Evolutionary conservation across 495 filamentous ascomycete genomes (phyloP).

Genomic region (Chaetomidium leptoderma): DNA sequence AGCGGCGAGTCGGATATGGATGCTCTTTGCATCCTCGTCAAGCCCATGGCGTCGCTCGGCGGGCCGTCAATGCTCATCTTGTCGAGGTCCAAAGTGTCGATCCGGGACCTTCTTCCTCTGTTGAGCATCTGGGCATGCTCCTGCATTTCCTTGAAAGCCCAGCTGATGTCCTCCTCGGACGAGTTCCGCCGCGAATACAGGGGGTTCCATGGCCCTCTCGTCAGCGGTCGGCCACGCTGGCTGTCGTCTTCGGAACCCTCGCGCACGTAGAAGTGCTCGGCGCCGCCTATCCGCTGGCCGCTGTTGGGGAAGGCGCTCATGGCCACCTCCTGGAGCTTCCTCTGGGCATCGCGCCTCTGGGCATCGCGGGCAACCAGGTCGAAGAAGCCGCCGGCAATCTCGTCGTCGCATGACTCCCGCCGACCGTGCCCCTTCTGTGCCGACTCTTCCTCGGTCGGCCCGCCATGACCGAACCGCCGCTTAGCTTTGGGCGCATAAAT

Average conservation of each 20-base stretch:
- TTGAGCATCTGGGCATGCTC: conserved; percentile 40
- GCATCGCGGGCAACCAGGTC: conserved; percentile 71
- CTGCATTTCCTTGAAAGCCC: conserved; percentile 52
- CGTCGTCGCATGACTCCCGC: conserved; percentile 62
- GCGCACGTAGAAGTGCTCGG: conserved; percentile 53
- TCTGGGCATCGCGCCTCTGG: conserved; percentile 69
- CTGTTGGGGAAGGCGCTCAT: conserved; percentile 50
- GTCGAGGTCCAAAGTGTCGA: conserved; percentile 39
- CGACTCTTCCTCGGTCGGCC: conserved; percentile 19
- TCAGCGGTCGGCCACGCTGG: conserved; percentile 30
- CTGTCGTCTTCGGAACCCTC: conserved; percentile 48
- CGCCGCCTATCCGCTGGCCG: conserved; percentile 43
- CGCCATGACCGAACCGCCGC: conserved; percentile 31
- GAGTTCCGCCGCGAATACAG: conserved; percentile 40
- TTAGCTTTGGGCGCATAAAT: conserved; percentile 49
- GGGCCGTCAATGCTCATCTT: conserved; percentile 42
- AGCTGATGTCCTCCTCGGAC: conserved; percentile 44
- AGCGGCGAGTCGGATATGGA: conserved; percentile 32
- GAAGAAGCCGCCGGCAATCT: conserved; percentile 68
- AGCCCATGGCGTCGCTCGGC: conserved; percentile 41
- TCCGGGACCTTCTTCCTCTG: conserved; percentile 16
- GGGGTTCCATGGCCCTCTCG: conserved; percentile 35
- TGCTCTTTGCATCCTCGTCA: conserved; percentile 31
- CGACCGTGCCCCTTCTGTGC: conserved; percentile 32
- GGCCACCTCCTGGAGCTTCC: conserved; percentile 53